Evolutionary conservation across 1,284 basidiomycete genomes (phyloP), one percentile per base, ranked within the genome.

Genomic region (Papiliotrema nemorosa): DNA sequence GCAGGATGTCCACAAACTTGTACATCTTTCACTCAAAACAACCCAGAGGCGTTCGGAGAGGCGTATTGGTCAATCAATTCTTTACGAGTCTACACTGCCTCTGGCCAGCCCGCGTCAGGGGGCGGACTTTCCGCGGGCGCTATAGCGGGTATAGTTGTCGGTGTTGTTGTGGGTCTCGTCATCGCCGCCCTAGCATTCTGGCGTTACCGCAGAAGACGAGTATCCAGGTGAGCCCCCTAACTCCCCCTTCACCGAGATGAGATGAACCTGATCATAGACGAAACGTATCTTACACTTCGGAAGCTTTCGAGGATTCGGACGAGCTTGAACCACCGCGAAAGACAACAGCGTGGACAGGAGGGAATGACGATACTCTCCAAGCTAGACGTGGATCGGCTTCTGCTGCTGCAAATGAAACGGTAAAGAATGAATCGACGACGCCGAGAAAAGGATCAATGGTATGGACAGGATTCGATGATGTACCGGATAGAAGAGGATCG

Each of bases 11-110:
- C 66, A 1, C 54, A 56, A 3, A 52, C 55, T 2, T 72, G 71
- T 49, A 36, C 52, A 2, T 53, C 53, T 18, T 69, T 76, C 60
- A 83, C 84, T 29, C 63, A 79, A 58, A 78, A 80, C 53, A 77
- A 82, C 56, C 83, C 84, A 0, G 51, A 64, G 9, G 77, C 74
- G 13, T 85, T 85, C 65, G 43, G 49, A 16, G 76, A 84, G 13
- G 81, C 84, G 3, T 85, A 81, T 67, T 86, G 83, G 82, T 80
- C 81, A 48, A 75, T 86, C 65, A 81, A 81, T 60, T 76, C 79
- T 3, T 65, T 85, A 29, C 76, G 78, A 22, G 74, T 84, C 9
- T 86, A 84, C 69, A 78, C 75, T 24, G 49, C 59, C 12, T 52
- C 53, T 18, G 63, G 66, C n/a, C 54, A 59, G 39, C 46, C 56